Evolutionary conservation across 768 basidiomycete genomes (phyloP).

Genomic region (Piloderma croceum): DNA sequence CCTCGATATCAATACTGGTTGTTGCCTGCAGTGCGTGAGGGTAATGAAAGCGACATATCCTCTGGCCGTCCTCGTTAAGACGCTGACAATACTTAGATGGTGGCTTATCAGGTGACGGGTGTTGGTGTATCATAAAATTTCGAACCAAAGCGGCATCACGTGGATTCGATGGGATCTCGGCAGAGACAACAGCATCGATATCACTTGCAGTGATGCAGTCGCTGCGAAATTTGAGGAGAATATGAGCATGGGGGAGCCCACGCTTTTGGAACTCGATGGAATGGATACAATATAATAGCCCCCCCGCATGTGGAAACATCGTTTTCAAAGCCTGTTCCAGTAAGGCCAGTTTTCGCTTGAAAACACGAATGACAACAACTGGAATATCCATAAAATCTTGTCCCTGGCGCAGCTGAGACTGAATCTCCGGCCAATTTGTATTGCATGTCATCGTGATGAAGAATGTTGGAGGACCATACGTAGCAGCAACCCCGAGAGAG

Average conservation of each 20-base stretch:
- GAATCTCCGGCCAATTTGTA: slow-evolving; percentile 35
- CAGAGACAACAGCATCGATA: slow-evolving; percentile 30
- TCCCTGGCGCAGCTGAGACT: slow-evolving; percentile 22
- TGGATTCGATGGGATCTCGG: slow-evolving; percentile 27
- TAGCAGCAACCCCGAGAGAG: slow-evolving; percentile 28
- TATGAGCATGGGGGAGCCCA: slow-evolving; percentile 37
- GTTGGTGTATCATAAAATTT: slow-evolving; percentile 32
- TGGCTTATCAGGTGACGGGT: slow-evolving; percentile 12
- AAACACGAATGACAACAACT: slow-evolving; percentile 29
- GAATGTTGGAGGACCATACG: slow-evolving; percentile 26
- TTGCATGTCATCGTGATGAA: slow-evolving; percentile 40
- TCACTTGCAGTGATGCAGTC: slow-evolving; percentile 18
- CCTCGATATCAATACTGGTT: slow-evolving; percentile 25
- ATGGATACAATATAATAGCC: slow-evolving; percentile 26
- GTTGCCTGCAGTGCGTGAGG: slow-evolving; percentile 15
- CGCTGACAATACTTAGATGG: slow-evolving; percentile 26
- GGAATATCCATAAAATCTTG: slow-evolving; percentile 32
- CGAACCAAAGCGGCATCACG: slow-evolving; percentile 20
- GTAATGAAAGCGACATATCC: too few relatives aligned
- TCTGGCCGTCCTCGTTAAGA: slow-evolving; percentile 7
- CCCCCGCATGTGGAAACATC: slow-evolving; percentile 30
- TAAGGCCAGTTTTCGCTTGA: slow-evolving; percentile 25
- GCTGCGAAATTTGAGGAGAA: slow-evolving; percentile 30
- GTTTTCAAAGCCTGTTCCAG: slow-evolving; percentile 21
- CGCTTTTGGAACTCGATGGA: slow-evolving; percentile 38